phyloP scores from a whole-genome alignment of 345 rosid species.

The Moricandia arvensis region DNA sequence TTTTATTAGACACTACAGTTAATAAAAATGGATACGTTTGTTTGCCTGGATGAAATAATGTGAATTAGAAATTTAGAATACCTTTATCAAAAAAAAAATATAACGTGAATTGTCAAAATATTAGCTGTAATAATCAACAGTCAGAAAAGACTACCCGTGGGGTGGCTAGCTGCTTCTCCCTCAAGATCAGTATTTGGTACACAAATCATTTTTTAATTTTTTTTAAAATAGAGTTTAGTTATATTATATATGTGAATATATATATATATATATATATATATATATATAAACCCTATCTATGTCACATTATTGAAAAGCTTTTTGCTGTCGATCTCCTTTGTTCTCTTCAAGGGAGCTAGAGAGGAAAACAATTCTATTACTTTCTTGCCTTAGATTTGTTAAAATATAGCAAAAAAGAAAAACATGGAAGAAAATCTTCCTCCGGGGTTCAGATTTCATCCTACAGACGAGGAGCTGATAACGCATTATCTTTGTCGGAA shows the following conservation, averaged over 20 bases:
- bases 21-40: background rate
- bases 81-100: too few species aligned
- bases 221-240: slow-evolving; percentile 5
- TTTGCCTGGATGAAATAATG: slow-evolving; percentile 7
- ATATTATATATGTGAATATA: slow-evolving; percentile 23
- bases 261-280: slow-evolving; percentile 25
- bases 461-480: slow-evolving; percentile 96
- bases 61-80: too few species aligned
- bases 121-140: slow-evolving; percentile 72
- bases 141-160: slow-evolving; percentile 34
- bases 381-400: too few species aligned
- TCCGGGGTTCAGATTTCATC: slow-evolving; percentile 98
- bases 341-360: slow-evolving; percentile 15
- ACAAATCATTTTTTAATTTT: slow-evolving; percentile 3
- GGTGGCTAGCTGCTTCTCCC: slow-evolving; percentile 44
- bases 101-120: slow-evolving; percentile 64
- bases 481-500: slow-evolving; percentile 67
- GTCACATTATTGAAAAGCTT: slow-evolving; percentile 30
- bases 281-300: slow-evolving; percentile 30
- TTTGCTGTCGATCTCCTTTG: slow-evolving; percentile 27
- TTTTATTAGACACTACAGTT: slow-evolving; percentile 20
- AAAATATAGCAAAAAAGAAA: background rate
- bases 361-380: background rate
- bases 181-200: slow-evolving; percentile 44
- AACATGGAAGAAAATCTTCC: slow-evolving; percentile 82